Base-by-base conservation (phyloP, 202 grass and related monocot genomes). In the Bolboschoenoplectus hybrid region DNA sequence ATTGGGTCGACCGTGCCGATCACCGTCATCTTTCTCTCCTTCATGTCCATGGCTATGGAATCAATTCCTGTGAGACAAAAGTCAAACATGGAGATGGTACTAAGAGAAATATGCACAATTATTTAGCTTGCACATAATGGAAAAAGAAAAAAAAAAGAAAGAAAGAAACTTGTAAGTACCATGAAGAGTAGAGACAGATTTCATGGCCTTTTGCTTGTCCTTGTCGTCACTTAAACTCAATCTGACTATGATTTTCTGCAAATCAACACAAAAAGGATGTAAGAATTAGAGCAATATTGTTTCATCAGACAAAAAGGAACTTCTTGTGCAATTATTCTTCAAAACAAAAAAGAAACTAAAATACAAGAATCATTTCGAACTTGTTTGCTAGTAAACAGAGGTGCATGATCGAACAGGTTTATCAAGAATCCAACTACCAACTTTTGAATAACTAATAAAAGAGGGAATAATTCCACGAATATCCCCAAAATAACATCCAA, bases 161-260 rank as follows among this genome's bases (percentile, higher is more conserved):
- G 3, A 64, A 6, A 46, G 35, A 74, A 49, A 63, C 35, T 44
- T 66, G 0, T 4, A 16, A 74, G 35, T 88, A 92, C 97, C 97
- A 61, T 83, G 86, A 81, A 97, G 75, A 46, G 49, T 85, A 76
- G 93, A 91, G 81, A 97, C 91, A 67, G 93, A 88, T 91, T 99
- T 99, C 80, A 97, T 89, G 67, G 93, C 93, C 86, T 95, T 98
- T 83, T 91, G 91, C 86, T 91, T 98, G 82, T 94, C 90, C 87
- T 96, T 98, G 87, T 92, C 90, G 85, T 95, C 96, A 58, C 93
- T 90, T 73, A 98, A 14, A 35, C 96, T 89, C 90, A 98, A 84
- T 88, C 83, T 95, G 81, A 98, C 87, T 50, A 98, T 87, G 1
- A 95, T 90, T 90, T 92, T 96, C 93, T 98, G 90, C 80, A 86